These are phyloP conservation scores for Colletotrichum sp. DNA, from an alignment of 2,329 filamentous ascomycete genomes.

Conservation along the genomic window DNA sequence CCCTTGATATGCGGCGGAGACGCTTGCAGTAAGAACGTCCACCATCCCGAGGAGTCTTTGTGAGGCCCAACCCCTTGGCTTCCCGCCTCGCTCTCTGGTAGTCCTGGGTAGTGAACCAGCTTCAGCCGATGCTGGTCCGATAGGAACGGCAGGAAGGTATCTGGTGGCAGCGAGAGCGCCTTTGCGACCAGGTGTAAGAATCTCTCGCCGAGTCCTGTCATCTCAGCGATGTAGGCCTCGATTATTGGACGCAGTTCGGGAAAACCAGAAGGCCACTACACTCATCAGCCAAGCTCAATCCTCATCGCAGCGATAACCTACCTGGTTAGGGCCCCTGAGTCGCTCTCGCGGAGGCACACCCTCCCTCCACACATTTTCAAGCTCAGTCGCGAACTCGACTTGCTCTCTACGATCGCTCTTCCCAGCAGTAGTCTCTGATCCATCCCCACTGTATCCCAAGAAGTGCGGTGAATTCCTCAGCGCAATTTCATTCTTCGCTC, in stretches of 20 bases:
- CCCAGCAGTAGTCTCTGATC: conserved; percentile 61
- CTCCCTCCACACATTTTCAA: conserved; percentile 39
- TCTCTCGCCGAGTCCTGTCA: conserved; percentile 54
- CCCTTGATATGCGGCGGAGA: conserved; percentile 54
- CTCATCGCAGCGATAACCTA: conserved; percentile 24
- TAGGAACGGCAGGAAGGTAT: conserved; percentile 56
- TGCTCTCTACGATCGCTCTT: conserved; percentile 59
- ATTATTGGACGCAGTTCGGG: conserved; percentile 40
- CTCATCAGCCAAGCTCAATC: neutral
- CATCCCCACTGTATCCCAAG: conserved; percentile 61
- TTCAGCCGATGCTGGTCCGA: conserved; percentile 65
- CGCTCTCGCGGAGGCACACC: conserved; percentile 43
- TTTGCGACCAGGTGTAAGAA: conserved; percentile 63
- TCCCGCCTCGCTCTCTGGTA: neutral
- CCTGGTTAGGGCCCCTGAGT: conserved; percentile 54
- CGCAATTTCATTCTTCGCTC: conserved; percentile 43
- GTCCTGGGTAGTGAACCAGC: conserved; percentile 56
- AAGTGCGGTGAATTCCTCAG: conserved; percentile 63
- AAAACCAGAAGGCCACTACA: conserved; percentile 45
- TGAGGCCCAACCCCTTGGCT: conserved; percentile 65
- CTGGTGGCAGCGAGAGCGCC: conserved; percentile 53
- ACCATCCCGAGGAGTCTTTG: conserved; percentile 68
- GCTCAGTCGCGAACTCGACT: conserved; percentile 64
- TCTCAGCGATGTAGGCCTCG: conserved; percentile 53
- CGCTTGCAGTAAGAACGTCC: conserved; percentile 68